Evolutionary conservation across 148 eudicot species (phyloP).

Genomic region (Fagopyrum tataricum): DNA sequence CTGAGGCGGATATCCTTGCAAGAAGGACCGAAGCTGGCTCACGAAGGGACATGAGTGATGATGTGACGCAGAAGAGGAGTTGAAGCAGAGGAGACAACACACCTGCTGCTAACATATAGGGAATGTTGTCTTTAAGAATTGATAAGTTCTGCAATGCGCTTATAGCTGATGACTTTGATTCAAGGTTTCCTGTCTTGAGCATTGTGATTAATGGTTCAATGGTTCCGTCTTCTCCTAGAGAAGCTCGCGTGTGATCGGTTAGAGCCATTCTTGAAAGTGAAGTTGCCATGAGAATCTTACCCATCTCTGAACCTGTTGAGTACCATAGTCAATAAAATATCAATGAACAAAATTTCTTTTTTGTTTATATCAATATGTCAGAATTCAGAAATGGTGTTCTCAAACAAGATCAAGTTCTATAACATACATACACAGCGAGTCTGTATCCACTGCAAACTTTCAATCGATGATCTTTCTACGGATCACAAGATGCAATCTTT

Average conservation of each 20-base stretch:
- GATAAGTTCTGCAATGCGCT: slow-evolving; percentile 64
- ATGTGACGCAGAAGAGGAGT: slow-evolving; percentile 89
- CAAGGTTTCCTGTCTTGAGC: slow-evolving; percentile 80
- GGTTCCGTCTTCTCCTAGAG: slow-evolving; percentile 70
- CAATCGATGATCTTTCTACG: not conserved
- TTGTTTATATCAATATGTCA: not conserved
- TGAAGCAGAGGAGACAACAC: slow-evolving; percentile 67
- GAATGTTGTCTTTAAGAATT: slow-evolving; percentile 39
- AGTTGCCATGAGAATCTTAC: slow-evolving; percentile 81
- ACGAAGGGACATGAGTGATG: slow-evolving; percentile 73
- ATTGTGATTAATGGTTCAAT: slow-evolving; percentile 67
- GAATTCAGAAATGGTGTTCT: not conserved
- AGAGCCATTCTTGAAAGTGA: slow-evolving; percentile 73
- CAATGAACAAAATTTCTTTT: not conserved
- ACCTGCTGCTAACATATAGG: slow-evolving; percentile 43
- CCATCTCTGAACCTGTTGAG: slow-evolving; percentile 80
- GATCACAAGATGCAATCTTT: not conserved
- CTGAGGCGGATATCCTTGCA: slow-evolving; percentile 51
- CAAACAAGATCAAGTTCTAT: not conserved
- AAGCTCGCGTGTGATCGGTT: slow-evolving; percentile 52
- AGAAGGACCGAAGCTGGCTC: slow-evolving; percentile 83
- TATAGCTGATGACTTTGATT: slow-evolving; percentile 67
- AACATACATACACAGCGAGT: not conserved
- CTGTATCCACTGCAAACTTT: not conserved
- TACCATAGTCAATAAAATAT: not conserved